These are phyloP conservation scores for Colletotrichum costaricense DNA, from an alignment of 2,329 filamentous ascomycete genomes.

Conservation along the genomic window DNA sequence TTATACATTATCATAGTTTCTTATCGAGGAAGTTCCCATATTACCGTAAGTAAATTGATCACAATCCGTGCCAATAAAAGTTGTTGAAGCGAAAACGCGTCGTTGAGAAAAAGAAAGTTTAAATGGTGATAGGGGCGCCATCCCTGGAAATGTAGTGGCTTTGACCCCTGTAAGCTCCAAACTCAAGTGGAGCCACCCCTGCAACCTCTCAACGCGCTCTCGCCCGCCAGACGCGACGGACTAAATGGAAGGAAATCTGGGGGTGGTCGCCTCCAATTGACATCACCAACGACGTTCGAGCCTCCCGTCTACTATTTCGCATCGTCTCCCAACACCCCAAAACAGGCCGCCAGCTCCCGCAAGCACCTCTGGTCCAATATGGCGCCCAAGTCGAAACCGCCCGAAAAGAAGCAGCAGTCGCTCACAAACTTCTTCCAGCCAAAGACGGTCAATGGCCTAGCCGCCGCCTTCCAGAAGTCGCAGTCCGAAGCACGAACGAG, in stretches of 20 bases:
- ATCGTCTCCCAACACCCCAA: not conserved
- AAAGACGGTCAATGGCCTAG: slow-evolving; percentile 62
- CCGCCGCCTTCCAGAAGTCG: slow-evolving; percentile 49
- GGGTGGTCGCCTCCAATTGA: slow-evolving; percentile 18
- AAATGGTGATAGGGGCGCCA: slow-evolving; percentile 8
- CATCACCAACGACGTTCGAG: slow-evolving; percentile 17
- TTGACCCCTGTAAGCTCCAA: slow-evolving; percentile 18
- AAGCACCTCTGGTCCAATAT: not conserved
- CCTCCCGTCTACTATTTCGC: not conserved
- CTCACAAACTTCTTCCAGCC: slow-evolving; percentile 88
- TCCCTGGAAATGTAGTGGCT: slow-evolving; percentile 8
- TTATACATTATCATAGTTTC: no score
- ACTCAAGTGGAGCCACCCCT: slow-evolving; percentile 5
- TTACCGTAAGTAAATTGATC: not conserved
- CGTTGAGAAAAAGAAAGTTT: slow-evolving; percentile 33
- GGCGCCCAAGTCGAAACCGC: slow-evolving; percentile 44
- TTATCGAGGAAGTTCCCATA: no score
- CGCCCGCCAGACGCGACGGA: slow-evolving; percentile 26
- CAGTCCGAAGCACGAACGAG: slow-evolving; percentile 41
- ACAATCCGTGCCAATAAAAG: not conserved
- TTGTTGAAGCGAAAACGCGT: not conserved
- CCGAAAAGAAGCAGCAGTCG: slow-evolving; percentile 78
- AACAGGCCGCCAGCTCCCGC: not conserved
- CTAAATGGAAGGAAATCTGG: slow-evolving; percentile 1
- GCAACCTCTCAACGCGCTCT: slow-evolving; percentile 32